Evolutionary conservation across 139 green algal genomes (phyloP).

Genomic region (Haematococcus sp.): DNA sequence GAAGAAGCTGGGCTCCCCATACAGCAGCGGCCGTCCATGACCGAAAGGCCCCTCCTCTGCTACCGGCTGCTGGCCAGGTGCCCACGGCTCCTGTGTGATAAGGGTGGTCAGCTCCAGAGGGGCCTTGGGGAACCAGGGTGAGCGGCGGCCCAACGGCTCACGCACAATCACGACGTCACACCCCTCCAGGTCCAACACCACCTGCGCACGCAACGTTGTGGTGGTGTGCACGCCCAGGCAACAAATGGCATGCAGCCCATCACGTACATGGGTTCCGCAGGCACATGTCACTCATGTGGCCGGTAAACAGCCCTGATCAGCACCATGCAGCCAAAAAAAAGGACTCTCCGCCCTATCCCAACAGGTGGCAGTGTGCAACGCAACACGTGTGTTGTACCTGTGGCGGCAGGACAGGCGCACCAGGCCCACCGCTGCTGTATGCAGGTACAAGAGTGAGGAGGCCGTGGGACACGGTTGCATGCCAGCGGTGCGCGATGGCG

Average conservation of each 20-base stretch:
- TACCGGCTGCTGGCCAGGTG: too few relatives aligned
- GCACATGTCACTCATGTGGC: too few relatives aligned
- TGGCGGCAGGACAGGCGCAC: background rate
- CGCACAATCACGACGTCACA: conserved; percentile 12
- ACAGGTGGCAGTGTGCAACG: background rate
- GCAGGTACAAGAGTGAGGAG: background rate
- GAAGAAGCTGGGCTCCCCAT: conserved; percentile 15
- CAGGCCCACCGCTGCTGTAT: background rate
- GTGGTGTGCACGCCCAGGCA: too few relatives aligned
- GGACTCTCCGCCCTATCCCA: too few relatives aligned
- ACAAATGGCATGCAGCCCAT: background rate
- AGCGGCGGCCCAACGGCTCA: conserved; percentile 1
- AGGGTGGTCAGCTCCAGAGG: conserved; percentile 19
- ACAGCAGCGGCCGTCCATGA: conserved; percentile 6
- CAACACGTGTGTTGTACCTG: background rate
- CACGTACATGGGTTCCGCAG: too few relatives aligned
- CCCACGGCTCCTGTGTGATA: background rate
- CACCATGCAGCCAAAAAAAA: too few relatives aligned
- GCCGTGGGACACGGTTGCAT: conserved; percentile 15
- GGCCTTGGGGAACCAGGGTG: conserved; percentile 4
- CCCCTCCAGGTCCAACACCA: conserved; percentile 11
- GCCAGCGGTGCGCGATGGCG: conserved; percentile 11
- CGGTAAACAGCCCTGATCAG: too few relatives aligned
- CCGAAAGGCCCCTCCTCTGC: too few relatives aligned
- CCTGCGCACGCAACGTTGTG: too few relatives aligned